A percentile compares a stretch with the other conserved stretches of the same genome.
Evolutionary conservation across 2,329 filamentous ascomycete genomes (phyloP).

Genomic region (Sporothrix pseudoabietina): DNA sequence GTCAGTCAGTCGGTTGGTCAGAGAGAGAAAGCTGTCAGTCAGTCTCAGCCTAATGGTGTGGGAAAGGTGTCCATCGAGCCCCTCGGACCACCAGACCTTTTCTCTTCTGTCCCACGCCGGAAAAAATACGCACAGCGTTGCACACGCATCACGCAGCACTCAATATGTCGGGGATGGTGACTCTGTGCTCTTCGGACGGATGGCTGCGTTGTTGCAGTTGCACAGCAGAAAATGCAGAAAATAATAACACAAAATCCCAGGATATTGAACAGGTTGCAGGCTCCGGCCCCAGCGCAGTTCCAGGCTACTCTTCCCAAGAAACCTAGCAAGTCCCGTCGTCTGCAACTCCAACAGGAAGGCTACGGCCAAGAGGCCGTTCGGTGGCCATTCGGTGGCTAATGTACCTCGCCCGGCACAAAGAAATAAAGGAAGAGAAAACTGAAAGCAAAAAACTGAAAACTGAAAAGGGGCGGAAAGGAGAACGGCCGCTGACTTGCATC

Average conservation of each 20-base stretch:
- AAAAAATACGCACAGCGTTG: constrained; percentile 19
- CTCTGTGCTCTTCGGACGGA: neutral
- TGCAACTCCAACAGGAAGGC: neutral
- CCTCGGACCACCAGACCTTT: neutral
- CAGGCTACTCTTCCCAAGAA: constrained; percentile 12
- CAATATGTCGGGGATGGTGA: constrained; percentile 1
- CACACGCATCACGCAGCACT: neutral
- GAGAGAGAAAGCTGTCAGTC: neutral
- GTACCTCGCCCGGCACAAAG: neutral
- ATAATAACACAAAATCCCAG: neutral
- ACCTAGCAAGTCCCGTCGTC: neutral
- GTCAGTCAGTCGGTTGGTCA: neutral
- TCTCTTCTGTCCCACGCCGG: constrained; percentile 21
- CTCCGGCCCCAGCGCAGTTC: neutral
- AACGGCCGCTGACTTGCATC: neutral
- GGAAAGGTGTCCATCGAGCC: neutral
- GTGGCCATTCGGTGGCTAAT: neutral
- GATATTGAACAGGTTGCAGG: constrained; percentile 1
- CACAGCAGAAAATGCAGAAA: neutral
- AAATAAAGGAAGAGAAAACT: neutral
- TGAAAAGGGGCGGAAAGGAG: neutral
- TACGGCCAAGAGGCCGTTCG: neutral
- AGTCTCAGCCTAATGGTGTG: neutral
- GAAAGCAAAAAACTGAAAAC: no score
- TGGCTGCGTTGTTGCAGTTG: constrained; percentile 13